Percentiles rank a stretch among this genome's conserved stretches.
Conservation (phyloP, 2,329 filamentous ascomycete genomes). For the Microsporum canis region DNA sequence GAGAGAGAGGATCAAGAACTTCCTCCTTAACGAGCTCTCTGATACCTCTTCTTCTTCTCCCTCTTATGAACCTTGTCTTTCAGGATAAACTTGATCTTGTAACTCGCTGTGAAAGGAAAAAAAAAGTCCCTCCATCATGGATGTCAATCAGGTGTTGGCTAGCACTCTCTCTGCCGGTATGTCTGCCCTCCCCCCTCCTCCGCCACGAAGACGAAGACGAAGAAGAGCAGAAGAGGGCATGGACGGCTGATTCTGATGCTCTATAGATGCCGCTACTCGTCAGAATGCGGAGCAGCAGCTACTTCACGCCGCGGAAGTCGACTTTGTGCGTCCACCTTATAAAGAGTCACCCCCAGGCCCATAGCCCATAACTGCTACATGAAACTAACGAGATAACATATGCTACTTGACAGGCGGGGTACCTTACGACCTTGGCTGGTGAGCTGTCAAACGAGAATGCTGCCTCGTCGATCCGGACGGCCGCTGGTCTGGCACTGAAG, state of each 20-base stretch:
- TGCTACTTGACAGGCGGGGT: conserved; percentile 56
- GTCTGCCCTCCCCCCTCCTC: conserved; percentile 24
- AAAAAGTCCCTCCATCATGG: conserved; percentile 50
- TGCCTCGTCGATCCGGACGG: conserved; percentile 73
- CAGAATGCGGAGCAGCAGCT: conserved; percentile 91
- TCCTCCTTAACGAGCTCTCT: neutral
- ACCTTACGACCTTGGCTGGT: conserved; percentile 83
- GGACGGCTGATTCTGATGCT: neutral
- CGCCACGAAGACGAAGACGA: neutral
- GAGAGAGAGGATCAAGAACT: neutral
- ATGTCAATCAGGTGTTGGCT: conserved; percentile 95
- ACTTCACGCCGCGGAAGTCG: conserved; percentile 77
- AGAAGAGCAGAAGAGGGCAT: neutral
- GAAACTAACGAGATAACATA: neutral
- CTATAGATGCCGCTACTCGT: conserved; percentile 73
- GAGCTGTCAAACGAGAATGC: conserved; percentile 86
- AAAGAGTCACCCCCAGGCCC: conserved; percentile 11
- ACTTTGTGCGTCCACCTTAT: conserved; percentile 62
- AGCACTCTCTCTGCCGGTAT: conserved; percentile 91
- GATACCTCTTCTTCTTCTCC: neutral
- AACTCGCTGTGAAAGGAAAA: neutral
- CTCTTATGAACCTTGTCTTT: neutral
- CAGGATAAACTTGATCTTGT: neutral
- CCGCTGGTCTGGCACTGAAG: conserved; percentile 92
- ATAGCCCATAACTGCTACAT: conserved; percentile 15